Conservation (phyloP, 108 stramenopile species). For the Skeletonema menzelii region DNA sequence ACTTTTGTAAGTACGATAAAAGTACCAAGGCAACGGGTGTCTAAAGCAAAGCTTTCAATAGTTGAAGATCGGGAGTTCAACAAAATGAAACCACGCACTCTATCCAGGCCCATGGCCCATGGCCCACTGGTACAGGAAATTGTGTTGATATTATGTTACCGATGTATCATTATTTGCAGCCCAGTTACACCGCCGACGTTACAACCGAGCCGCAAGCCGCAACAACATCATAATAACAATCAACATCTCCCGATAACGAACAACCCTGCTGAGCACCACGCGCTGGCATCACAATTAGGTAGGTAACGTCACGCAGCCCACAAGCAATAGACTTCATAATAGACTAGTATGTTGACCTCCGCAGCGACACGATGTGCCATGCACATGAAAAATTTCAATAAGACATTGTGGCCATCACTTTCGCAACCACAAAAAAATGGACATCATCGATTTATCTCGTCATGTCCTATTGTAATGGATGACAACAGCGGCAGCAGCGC, state of each 20-base stretch:
- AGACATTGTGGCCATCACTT: neutral
- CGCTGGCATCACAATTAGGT: neutral
- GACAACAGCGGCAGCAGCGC: neutral
- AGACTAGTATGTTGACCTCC: neutral
- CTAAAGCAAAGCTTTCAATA: too few relatives aligned
- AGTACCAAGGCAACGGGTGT: too few relatives aligned
- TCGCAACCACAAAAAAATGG: neutral
- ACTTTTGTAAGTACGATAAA: too few relatives aligned
- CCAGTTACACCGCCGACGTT: neutral
- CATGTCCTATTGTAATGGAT: neutral
- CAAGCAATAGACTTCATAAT: neutral
- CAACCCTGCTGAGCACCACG: neutral
- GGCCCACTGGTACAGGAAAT: too few relatives aligned
- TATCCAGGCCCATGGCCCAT: neutral
- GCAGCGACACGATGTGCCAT: neutral
- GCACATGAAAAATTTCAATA: neutral
- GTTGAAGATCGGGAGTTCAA: too few relatives aligned
- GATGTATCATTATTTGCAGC: neutral
- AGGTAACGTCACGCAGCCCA: neutral
- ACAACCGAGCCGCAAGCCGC: too few relatives aligned
- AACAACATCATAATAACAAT: too few relatives aligned
- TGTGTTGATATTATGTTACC: neutral
- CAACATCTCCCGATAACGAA: too few relatives aligned
- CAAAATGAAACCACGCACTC: too few relatives aligned
- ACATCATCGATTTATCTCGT: constrained; percentile 4